These are phyloP conservation scores for Penicillium malachiteum DNA, from an alignment of 495 filamentous ascomycete species.

Conservation along the genomic window DNA sequence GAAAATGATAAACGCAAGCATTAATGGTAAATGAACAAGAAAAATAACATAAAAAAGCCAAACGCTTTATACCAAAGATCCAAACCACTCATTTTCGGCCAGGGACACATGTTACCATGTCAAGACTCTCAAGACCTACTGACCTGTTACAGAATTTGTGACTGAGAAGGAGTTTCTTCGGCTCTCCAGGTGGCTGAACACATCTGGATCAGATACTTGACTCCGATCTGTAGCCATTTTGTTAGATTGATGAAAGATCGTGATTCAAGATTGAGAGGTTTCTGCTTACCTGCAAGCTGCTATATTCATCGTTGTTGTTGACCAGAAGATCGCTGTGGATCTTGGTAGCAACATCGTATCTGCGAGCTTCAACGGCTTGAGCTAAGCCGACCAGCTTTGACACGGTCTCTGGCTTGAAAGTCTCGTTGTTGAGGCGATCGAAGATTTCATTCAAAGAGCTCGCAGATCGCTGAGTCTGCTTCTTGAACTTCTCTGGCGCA, in stretches of 20 bases:
- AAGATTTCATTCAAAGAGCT: conserved; percentile 88
- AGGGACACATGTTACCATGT: conserved; percentile 3
- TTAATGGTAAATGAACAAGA: conserved; percentile 32
- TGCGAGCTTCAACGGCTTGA: conserved; percentile 62
- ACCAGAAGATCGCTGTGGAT: conserved; percentile 81
- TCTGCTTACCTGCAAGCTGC: conserved; percentile 88
- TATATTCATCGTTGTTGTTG: conserved; percentile 80
- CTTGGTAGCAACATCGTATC: conserved; percentile 72
- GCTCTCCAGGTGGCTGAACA: conserved; percentile 68
- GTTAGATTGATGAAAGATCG: neutral
- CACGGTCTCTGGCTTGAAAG: conserved; percentile 80
- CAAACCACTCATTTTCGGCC: conserved; percentile 8
- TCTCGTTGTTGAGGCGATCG: conserved; percentile 94
- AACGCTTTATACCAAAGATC: conserved; percentile 14
- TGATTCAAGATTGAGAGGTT: neutral
- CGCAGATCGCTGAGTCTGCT: conserved; percentile 69
- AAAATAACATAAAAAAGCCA: conserved; percentile 13
- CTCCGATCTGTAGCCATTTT: conserved; percentile 63
- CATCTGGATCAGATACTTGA: conserved; percentile 91
- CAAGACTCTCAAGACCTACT: neutral
- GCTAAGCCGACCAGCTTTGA: conserved; percentile 66
- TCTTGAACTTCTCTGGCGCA: conserved; percentile 76
- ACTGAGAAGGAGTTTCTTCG: neutral
- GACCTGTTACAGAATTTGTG: neutral
- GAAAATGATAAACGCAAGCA: conserved; percentile 18